A percentile compares a stretch with the other conserved stretches of the same genome.
Evolutionary conservation across 2,329 filamentous ascomycete genomes (phyloP).

Genomic region (Fusarium hostae): DNA sequence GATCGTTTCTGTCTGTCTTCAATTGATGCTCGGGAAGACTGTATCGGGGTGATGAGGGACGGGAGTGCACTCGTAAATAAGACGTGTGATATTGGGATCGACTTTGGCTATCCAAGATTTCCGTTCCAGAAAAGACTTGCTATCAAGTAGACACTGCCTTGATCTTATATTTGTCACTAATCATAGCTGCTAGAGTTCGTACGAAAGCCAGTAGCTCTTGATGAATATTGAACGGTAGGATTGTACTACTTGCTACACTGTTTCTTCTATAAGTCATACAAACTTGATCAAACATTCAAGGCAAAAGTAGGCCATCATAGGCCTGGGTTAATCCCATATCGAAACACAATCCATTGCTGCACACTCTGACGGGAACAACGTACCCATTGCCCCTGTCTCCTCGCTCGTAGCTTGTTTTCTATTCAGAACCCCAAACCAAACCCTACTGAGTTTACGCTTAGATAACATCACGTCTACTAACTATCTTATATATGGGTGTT

Average conservation of each 20-base stretch:
- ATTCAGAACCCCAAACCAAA: not conserved
- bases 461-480: not conserved
- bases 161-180: not conserved
- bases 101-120: not conserved
- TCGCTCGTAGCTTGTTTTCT: not conserved
- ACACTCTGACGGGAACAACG: not conserved
- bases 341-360: not conserved
- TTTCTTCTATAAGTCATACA: not conserved
- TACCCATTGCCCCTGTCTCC: not conserved
- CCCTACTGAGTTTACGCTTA: not conserved
- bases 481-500: not conserved
- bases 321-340: not conserved
- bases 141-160: not conserved
- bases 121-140: no score
- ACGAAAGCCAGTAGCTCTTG: not conserved
- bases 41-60: not conserved
- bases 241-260: not conserved
- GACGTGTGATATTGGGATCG: not conserved
- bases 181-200: not conserved
- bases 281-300: not conserved
- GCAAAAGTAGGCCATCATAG: not conserved
- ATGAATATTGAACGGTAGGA: not conserved
- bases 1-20: not conserved
- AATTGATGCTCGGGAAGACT: not conserved
- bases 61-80: not conserved